A percentile compares a stretch with the other conserved stretches of the same genome.
Conservation (phyloP, 1,284 basidiomycete genomes). For the Omphalotus olearius region DNA sequence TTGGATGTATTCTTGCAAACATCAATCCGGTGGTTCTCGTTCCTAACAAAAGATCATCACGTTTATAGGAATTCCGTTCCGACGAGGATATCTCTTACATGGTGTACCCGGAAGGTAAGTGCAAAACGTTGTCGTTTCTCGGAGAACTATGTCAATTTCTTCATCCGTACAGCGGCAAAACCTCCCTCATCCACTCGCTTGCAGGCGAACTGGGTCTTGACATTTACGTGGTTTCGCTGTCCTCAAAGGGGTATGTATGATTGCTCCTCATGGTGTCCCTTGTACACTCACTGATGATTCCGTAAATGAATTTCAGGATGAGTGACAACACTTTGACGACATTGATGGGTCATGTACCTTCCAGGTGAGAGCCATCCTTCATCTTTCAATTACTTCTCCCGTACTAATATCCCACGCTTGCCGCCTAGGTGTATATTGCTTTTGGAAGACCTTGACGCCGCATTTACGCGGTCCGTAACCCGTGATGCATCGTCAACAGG, state of each 20-base stretch:
- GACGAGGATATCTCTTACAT: conserved; percentile 78
- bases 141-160: conserved; percentile 15
- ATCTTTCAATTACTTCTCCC: conserved; percentile 12
- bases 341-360: conserved; percentile 80
- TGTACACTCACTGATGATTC: conserved; percentile 9
- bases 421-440: conserved; percentile 74
- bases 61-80: conserved; percentile 72
- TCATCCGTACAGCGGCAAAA: conserved; percentile 60
- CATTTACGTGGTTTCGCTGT: conserved; percentile 84
- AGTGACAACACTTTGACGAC: conserved; percentile 81
- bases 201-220: conserved; percentile 84
- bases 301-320: conserved; percentile 48
- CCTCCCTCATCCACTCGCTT: conserved; percentile 78
- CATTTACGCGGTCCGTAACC: conserved; percentile 78
- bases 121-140: conserved; percentile 17
- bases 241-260: conserved; percentile 67
- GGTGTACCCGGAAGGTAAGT: conserved; percentile 77
- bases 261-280: not conserved
- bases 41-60: conserved; percentile 2
- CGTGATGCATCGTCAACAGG: conserved; percentile 77
- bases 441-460: conserved; percentile 84
- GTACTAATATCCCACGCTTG: conserved; percentile 14
- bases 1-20: conserved; percentile 11
- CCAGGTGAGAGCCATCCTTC: conserved; percentile 46
- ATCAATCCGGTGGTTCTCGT: not conserved